Evolutionary conservation across 1,139 yeast genomes (phyloP), one percentile per base, ranked within the genome.

Genomic region (Lodderomyces jiufengensis): DNA sequence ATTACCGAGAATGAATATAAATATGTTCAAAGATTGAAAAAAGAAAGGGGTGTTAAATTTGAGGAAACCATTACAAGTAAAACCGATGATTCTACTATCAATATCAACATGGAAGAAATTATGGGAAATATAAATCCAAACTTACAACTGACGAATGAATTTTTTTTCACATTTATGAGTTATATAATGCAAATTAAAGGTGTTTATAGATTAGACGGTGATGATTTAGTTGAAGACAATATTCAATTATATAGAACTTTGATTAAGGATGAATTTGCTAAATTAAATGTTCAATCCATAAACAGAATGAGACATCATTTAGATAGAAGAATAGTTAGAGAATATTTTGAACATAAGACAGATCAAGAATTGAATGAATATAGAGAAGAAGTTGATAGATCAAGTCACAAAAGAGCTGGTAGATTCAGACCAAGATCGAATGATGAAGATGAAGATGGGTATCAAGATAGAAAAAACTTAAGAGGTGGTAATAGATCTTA

Each of bases 41-140:
- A 52, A 21, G 61, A 70, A 33, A 71, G 73, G 48, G 78, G 76
- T 27, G 72, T 81, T 46, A 57, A 52, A 12, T 78, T 83, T 44
- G 68, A 73, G 34, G 64, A 39, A 14, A 25, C 32, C 5, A 32
- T 27, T n/a, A 26, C 15, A 3, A 34, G 43, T 11, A n/a, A 28
- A 2, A 13, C 32, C n/a, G 29, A 34, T 14, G 38, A 39, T 3
- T 33, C 8, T 21, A 4, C 39, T 24, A 49, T 46, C 22, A 32
- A 38, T 14, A 41, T 41, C 22, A 35, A 42, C 5, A 27, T n/a
- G 10, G 24, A 8, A 7, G 24, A 32, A 2, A 16, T 52, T 22
- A 20, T 41, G 24, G 42, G 39, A 6, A 37, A 42, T n/a, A 33
- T 52, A 21, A 47, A 42, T 14, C 37, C 43, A 22, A 40, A 42